Conservation (phyloP, 371 early-diverging fungal genomes). For the Haplosporangium sp. region DNA sequence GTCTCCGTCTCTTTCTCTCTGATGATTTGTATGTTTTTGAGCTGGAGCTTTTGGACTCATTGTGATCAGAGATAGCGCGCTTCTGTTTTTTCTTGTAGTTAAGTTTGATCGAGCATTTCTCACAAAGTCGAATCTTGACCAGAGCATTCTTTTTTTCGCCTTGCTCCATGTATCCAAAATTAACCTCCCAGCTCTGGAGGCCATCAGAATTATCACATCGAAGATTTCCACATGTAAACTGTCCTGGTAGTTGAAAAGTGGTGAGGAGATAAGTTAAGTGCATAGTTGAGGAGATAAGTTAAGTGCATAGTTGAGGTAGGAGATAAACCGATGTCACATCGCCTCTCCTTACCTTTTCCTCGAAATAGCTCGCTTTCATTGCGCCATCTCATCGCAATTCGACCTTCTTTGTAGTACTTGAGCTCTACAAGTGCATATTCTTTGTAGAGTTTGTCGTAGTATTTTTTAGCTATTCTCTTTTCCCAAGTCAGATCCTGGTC, state of each 20-base stretch:
- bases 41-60: not conserved
- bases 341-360: slow-evolving; percentile 73
- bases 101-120: slow-evolving; percentile 69
- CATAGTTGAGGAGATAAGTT: not conserved
- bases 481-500: slow-evolving; percentile 74
- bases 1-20: not conserved
- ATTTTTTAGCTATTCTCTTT: slow-evolving; percentile 83
- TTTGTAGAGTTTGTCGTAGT: slow-evolving; percentile 87
- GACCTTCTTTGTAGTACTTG: slow-evolving; percentile 78
- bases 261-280: not conserved
- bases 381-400: slow-evolving; percentile 88
- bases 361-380: slow-evolving; percentile 79
- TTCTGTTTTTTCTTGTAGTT: slow-evolving; percentile 62
- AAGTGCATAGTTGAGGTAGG: not conserved
- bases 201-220: slow-evolving; percentile 60
- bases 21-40: not conserved
- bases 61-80: not conserved
- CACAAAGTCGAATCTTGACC: slow-evolving; percentile 84
- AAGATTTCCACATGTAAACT: slow-evolving; percentile 78
- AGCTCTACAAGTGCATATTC: slow-evolving; percentile 89
- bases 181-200: slow-evolving; percentile 87
- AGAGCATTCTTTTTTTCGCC: slow-evolving; percentile 80
- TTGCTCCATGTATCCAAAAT: slow-evolving; percentile 82
- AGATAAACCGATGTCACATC: not conserved
- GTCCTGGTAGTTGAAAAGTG: slow-evolving; percentile 57